A percentile compares a stretch with the other conserved stretches of the same genome.
These are phyloP conservation scores for Rhodotorula sp. DNA, from an alignment of 1,284 basidiomycete genomes.

Conservation along the genomic window DNA sequence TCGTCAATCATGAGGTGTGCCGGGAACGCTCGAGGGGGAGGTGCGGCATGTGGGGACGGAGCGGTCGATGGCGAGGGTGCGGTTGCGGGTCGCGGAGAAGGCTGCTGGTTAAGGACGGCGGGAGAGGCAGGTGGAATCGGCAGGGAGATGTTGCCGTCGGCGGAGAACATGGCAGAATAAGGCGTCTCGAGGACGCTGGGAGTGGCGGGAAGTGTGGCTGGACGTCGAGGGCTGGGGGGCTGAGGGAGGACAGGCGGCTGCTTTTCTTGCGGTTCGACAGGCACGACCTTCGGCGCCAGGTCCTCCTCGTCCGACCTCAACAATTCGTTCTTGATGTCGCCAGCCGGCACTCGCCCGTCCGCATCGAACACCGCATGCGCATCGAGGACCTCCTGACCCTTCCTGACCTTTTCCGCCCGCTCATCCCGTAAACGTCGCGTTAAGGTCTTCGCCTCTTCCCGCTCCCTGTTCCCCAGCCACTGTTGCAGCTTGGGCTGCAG, in stretches of 20 bases:
- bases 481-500: background rate
- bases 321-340: background rate
- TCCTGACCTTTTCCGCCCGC: background rate
- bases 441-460: background rate
- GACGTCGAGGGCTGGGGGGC: background rate
- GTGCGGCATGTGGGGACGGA: conserved; percentile 8
- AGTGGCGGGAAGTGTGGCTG: background rate
- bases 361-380: conserved; percentile 3
- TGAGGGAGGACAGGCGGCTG: background rate
- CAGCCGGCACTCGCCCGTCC: background rate
- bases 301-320: background rate
- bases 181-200: background rate
- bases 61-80: background rate
- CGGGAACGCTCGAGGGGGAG: conserved; percentile 29
- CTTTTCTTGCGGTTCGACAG: background rate
- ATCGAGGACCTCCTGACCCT: background rate
- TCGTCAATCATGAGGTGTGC: conserved; percentile 17
- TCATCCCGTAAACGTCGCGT: background rate
- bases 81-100: background rate
- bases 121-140: background rate
- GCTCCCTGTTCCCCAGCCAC: conserved; percentile 5
- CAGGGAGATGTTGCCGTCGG: background rate
- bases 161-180: background rate
- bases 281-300: background rate
- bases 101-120: background rate